Conservation (phyloP, 1,284 basidiomycete species). For the Apiotrichum sp. region DNA sequence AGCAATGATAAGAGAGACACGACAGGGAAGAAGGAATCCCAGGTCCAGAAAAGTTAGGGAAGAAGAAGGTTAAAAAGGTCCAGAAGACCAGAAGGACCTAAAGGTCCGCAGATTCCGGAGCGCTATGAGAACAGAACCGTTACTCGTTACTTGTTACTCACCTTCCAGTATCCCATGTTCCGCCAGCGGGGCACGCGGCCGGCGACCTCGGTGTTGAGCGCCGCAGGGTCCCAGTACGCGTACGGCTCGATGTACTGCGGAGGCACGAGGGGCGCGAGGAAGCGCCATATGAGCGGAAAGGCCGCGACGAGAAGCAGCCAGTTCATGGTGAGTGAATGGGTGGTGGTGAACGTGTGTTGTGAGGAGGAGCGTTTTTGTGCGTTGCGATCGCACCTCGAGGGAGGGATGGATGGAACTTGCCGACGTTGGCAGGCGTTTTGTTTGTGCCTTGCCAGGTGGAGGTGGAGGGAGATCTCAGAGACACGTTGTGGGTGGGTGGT, state of each 20-base stretch:
- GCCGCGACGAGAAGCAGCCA: slow-evolving; percentile 17
- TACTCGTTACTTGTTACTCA: slow-evolving; percentile 6
- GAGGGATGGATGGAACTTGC: neutral
- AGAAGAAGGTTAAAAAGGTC: too few relatives aligned
- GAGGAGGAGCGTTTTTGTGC: too few relatives aligned
- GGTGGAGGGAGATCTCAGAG: too few relatives aligned
- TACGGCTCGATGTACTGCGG: slow-evolving; percentile 31
- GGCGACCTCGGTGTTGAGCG: slow-evolving; percentile 21
- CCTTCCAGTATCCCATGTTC: slow-evolving; percentile 44
- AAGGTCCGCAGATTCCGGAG: too few relatives aligned
- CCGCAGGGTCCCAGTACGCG: slow-evolving; percentile 25
- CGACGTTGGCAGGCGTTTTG: too few relatives aligned
- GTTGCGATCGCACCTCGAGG: too few relatives aligned
- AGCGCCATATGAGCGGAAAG: slow-evolving; percentile 28
- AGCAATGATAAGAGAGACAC: neutral
- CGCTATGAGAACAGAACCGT: neutral
- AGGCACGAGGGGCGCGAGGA: slow-evolving; percentile 23
- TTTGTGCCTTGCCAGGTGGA: too few relatives aligned
- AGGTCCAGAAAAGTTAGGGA: too few relatives aligned
- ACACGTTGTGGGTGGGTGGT: too few relatives aligned
- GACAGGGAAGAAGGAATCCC: too few relatives aligned
- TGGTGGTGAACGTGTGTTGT: neutral
- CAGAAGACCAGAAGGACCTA: too few relatives aligned
- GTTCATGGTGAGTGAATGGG: slow-evolving; percentile 9
- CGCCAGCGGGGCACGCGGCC: slow-evolving; percentile 26